Base-by-base conservation (phyloP, 176 grass and related monocot genomes). In the Avena insularis region DNA sequence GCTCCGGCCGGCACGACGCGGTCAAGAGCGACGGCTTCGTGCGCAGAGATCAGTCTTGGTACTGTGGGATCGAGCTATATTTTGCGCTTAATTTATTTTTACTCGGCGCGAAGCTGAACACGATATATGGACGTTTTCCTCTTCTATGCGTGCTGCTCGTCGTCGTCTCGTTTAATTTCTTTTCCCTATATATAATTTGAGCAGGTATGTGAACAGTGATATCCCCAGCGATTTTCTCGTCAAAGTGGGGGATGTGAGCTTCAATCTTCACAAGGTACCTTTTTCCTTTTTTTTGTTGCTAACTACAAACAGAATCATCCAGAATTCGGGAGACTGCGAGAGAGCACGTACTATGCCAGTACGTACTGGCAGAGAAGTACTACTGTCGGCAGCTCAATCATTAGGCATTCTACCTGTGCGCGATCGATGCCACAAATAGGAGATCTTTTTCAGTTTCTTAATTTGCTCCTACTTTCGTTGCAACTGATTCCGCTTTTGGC, bases 181-280 rank as follows among this genome's bases (percentile, higher is more conserved):
- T 35, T 72, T 61, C 25, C 27, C n/a, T n/a, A n/a, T n/a, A n/a
- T 10, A 71, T 83, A 9, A 58, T 55, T 79, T 85, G 86, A 66
- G 62, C 83, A 99, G 97, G 90, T 91, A 91, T 70, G 90, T 96
- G 12, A 93, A 95, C 84, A 99, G 94, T 16, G 97, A 96, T 31
- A 99, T 99, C 60, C 97, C 97, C 35, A 99, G 94, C 79, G 90
- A 99, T 93, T 89, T 96, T 87, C 90, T 99, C 12, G 83, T 94
- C 69, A 93, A 84, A 88, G 92, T 99, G 49, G 92, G 89, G 69
- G 92, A 84, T 29, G 71, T 89, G 66, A 96, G 89, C 92, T 99
- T 99, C 89, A 92, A 96, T 85, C 92, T 99, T 83, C 97, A 99
- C 92, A 99, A 96, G 97, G 97, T 92, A 89, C 10, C 14, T 12